Conservation (phyloP, 345 rosid species). For the Camelina sativa region DNA sequence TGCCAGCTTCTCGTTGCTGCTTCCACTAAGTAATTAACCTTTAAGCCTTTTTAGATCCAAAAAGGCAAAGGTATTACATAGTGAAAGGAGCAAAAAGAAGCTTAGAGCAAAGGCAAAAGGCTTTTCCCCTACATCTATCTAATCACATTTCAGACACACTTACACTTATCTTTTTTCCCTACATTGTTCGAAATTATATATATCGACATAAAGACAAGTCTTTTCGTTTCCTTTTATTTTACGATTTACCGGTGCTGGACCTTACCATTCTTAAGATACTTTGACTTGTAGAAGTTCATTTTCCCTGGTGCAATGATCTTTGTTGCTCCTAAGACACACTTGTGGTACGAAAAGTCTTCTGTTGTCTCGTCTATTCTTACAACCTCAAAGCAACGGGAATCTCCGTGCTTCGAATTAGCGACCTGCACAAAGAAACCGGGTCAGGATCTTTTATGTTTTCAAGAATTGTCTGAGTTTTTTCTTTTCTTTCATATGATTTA, state of each 20-base stretch:
- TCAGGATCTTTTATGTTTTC: constrained; percentile 21
- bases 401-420: constrained; percentile 58
- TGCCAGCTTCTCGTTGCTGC: constrained; percentile 98
- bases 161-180: constrained; percentile 2
- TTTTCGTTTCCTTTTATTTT: neutral
- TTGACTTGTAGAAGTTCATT: constrained; percentile 52
- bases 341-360: constrained; percentile 88
- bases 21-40: constrained; percentile 76
- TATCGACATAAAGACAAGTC: neutral
- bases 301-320: constrained; percentile 69
- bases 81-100: constrained; percentile 98
- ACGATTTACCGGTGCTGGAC: neutral
- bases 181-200: constrained; percentile 20
- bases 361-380: constrained; percentile 69
- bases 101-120: constrained; percentile 49
- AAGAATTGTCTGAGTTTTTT: neutral
- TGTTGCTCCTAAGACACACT: constrained; percentile 75
- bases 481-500: constrained; percentile 20
- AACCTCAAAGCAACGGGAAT: constrained; percentile 71
- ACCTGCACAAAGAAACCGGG: constrained; percentile 53
- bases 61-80: constrained; percentile 62
- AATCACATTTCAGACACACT: constrained; percentile 9
- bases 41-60: constrained; percentile 42
- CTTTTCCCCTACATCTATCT: constrained; percentile 45
- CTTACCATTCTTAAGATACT: constrained; percentile 36